A percentile compares a stretch with the other conserved stretches of the same genome.
These are phyloP conservation scores for Aspergillus steynii DNA, from an alignment of 495 filamentous ascomycete species.

Conservation along the genomic window DNA sequence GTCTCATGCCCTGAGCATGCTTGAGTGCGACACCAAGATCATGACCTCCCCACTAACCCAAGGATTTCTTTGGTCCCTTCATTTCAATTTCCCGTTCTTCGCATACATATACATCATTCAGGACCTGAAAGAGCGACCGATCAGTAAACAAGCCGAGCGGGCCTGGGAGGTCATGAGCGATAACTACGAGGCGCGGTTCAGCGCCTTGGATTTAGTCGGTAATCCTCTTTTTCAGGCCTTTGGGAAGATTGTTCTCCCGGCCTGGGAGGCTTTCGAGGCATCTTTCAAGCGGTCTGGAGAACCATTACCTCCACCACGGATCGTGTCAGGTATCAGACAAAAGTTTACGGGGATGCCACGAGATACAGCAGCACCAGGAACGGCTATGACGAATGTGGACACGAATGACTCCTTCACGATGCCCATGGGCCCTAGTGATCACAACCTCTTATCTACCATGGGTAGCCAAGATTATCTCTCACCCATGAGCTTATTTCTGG, in stretches of 20 bases:
- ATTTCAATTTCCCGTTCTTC: conserved; percentile 53
- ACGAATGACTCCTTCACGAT: not conserved
- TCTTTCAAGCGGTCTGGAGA: conserved; percentile 19
- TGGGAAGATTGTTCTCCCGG: conserved; percentile 42
- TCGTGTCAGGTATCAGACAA: conserved; percentile 40
- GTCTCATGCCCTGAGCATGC: conserved; percentile 41
- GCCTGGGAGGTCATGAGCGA: conserved; percentile 53
- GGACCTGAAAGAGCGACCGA: conserved; percentile 42
- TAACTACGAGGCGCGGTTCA: conserved; percentile 47
- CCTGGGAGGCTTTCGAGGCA: conserved; percentile 43
- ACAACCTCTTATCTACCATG: not conserved
- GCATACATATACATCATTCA: conserved; percentile 53
- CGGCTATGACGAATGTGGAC: not conserved
- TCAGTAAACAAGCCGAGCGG: conserved; percentile 25
- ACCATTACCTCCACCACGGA: conserved; percentile 31
- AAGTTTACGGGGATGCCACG: conserved; percentile 21
- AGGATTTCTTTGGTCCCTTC: conserved; percentile 46
- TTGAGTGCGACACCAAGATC: conserved; percentile 52
- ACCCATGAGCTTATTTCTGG: too few species aligned
- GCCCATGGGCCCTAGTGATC: not conserved
- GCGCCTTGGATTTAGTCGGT: conserved; percentile 9
- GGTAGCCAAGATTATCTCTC: not conserved
- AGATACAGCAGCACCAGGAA: conserved; percentile 1
- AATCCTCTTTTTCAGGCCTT: conserved; percentile 45
- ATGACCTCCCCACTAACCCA: conserved; percentile 45